Evolutionary conservation across 2,329 filamentous ascomycete species (phyloP).

Genomic region (Rhinocladiella similis): DNA sequence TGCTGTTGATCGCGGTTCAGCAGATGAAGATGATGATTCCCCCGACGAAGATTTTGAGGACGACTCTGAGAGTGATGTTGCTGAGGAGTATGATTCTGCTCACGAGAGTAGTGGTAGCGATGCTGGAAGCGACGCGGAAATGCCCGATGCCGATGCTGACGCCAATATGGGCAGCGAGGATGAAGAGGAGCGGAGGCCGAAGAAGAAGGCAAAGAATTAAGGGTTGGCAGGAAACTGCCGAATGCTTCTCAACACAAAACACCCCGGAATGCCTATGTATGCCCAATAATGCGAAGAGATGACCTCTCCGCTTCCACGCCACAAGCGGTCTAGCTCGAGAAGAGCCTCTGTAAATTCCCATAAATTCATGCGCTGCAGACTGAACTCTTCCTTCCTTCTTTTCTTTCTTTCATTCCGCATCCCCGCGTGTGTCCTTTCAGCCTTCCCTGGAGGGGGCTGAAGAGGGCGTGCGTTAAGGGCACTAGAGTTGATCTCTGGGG

Average conservation of each 20-base stretch:
- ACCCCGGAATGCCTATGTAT: background rate
- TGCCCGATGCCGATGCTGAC: conserved; percentile 52
- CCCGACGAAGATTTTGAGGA: conserved; percentile 94
- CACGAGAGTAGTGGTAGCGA: conserved; percentile 82
- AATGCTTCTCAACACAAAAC: conserved; percentile 9
- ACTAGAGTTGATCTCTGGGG: too few relatives aligned
- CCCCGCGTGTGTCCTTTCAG: too few relatives aligned
- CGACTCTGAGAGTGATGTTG: conserved; percentile 90
- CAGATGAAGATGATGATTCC: conserved; percentile 93
- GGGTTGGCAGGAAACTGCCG: too few relatives aligned
- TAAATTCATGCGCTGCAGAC: background rate
- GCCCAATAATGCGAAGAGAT: background rate
- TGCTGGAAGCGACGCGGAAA: conserved; percentile 52
- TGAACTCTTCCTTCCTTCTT: background rate
- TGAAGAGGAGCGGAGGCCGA: conserved; percentile 57
- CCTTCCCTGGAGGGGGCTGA: too few relatives aligned
- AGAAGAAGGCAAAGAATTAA: conserved; percentile 62
- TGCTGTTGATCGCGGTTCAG: conserved; percentile 69
- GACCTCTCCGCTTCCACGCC: background rate
- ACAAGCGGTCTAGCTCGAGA: background rate
- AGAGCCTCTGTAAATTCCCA: background rate
- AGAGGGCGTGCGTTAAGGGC: too few relatives aligned
- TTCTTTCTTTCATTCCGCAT: background rate
- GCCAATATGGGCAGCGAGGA: conserved; percentile 43
- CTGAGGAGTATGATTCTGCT: conserved; percentile 90